phyloP scores from a whole-genome alignment of 1,139 yeast species.

The Suhomyces anneliseae region DNA sequence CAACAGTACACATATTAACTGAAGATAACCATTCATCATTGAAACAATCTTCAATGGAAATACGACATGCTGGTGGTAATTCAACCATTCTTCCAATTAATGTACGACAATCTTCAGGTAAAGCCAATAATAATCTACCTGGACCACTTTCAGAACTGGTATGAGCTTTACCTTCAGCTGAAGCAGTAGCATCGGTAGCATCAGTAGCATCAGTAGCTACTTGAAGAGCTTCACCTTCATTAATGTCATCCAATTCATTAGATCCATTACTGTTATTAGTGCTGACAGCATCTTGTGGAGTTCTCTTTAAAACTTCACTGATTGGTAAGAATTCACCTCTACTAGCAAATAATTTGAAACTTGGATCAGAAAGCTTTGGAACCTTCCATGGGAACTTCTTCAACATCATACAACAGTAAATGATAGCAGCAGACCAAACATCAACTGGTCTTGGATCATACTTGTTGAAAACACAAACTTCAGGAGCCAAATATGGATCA shows the following conservation, averaged over 20 bases:
- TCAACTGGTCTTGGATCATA: conserved; percentile 95
- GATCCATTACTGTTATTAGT: conserved; percentile 7
- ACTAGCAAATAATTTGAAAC: conserved; percentile 66
- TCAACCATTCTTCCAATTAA: conserved; percentile 75
- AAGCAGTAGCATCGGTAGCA: conserved; percentile 16
- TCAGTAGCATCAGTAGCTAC: conserved; percentile 7
- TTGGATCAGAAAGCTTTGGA: conserved; percentile 82
- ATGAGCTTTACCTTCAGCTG: conserved; percentile 41
- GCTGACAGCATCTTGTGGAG: conserved; percentile 30
- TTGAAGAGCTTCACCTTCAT: conserved; percentile 22
- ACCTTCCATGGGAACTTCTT: conserved; percentile 97
- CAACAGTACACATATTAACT: conserved; percentile 68
- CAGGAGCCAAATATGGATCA: conserved; percentile 94
- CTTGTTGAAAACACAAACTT: conserved; percentile 75
- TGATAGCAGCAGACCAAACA: conserved; percentile 92
- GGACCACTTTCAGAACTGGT: conserved; percentile 68
- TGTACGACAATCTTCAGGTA: conserved; percentile 67
- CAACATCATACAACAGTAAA: conserved; percentile 91
- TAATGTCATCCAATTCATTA: conserved; percentile 31
- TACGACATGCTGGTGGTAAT: conserved; percentile 82
- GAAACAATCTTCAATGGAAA: conserved; percentile 81
- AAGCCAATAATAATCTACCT: conserved; percentile 64
- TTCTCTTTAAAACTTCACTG: conserved; percentile 41
- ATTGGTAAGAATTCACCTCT: conserved; percentile 47
- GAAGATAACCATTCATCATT: conserved; percentile 71